A percentile compares a stretch with the other conserved stretches of the same genome.
phyloP scores from a whole-genome alignment of 208 protist species.

The Trypanosomatidae sp. region DNA sequence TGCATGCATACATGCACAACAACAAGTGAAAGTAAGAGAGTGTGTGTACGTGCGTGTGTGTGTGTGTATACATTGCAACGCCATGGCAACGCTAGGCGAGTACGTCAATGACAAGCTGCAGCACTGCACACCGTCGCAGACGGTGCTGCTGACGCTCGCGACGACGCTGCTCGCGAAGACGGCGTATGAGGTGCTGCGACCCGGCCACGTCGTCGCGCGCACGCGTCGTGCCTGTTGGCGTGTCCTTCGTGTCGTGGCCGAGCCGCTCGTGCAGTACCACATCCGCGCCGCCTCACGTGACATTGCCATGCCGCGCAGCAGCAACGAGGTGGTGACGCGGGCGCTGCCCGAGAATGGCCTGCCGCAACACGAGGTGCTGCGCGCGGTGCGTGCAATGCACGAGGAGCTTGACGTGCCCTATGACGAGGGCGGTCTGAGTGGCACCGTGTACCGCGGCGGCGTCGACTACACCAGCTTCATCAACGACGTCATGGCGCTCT shows the following conservation, averaged over 20 bases:
- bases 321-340: constrained; percentile 57
- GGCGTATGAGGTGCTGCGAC: constrained; percentile 15
- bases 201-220: constrained; percentile 44
- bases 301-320: constrained; percentile 55
- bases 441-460: constrained; percentile 91
- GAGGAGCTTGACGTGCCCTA: constrained; percentile 55
- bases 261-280: constrained; percentile 35
- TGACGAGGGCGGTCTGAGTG: constrained; percentile 69
- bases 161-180: constrained; percentile 15
- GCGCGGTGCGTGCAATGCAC: constrained; percentile 31
- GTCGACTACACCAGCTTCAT: constrained; percentile 65
- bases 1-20: too few relatives aligned
- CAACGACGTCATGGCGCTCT: constrained; percentile 83
- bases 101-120: constrained; percentile 45
- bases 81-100: constrained; percentile 26
- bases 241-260: constrained; percentile 26
- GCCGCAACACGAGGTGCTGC: constrained; percentile 43
- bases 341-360: constrained; percentile 33
- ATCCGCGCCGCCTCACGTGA: constrained; percentile 14
- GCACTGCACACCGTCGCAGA: constrained; percentile 30
- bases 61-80: not conserved
- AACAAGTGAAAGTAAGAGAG: too few relatives aligned
- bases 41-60: not conserved
- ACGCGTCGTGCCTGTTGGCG: constrained; percentile 34
- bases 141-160: constrained; percentile 39